Percentiles rank a stretch among this genome's conserved stretches.
Conservation (phyloP, 306 rosid species). For the Cicer judaicum region DNA sequence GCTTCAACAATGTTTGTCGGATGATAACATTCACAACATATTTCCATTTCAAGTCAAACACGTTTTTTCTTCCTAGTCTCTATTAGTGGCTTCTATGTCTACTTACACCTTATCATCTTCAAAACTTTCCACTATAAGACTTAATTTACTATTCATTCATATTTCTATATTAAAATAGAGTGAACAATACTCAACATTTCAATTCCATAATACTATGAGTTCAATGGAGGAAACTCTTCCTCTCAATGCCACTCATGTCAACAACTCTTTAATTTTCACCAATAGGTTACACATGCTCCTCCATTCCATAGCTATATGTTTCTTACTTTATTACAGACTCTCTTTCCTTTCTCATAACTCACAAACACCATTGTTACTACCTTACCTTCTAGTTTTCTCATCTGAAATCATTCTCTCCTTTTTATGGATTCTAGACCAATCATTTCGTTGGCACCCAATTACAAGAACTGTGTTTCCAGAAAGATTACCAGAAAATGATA, state of each 20-base stretch:
- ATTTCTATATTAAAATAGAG: no score
- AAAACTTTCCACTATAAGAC: no score
- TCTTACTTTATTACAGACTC: slow-evolving; percentile 61
- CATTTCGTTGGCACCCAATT: slow-evolving; percentile 63
- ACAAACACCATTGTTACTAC: slow-evolving; percentile 43
- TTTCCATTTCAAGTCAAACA: no score
- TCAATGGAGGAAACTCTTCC: slow-evolving; percentile 54
- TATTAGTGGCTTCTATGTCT: no score
- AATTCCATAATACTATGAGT: background rate
- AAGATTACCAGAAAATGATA: slow-evolving; percentile 59
- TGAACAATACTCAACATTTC: no score
- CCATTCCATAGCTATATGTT: slow-evolving; percentile 58
- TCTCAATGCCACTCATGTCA: slow-evolving; percentile 54
- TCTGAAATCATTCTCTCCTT: slow-evolving; percentile 70
- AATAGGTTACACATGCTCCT: slow-evolving; percentile 56
- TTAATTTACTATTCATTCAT: no score
- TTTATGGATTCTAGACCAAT: slow-evolving; percentile 65
- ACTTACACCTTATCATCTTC: no score
- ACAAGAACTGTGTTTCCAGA: slow-evolving; percentile 60
- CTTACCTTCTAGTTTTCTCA: slow-evolving; percentile 61
- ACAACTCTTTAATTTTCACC: slow-evolving; percentile 48
- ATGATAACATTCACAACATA: no score
- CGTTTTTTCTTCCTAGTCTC: no score
- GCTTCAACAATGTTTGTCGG: no score
- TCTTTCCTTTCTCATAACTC: slow-evolving; percentile 50